Evolutionary conservation across 179 eudicot genomes (phyloP), one percentile per base, ranked within the genome.

Genomic region (Patellifolia procumbens): DNA sequence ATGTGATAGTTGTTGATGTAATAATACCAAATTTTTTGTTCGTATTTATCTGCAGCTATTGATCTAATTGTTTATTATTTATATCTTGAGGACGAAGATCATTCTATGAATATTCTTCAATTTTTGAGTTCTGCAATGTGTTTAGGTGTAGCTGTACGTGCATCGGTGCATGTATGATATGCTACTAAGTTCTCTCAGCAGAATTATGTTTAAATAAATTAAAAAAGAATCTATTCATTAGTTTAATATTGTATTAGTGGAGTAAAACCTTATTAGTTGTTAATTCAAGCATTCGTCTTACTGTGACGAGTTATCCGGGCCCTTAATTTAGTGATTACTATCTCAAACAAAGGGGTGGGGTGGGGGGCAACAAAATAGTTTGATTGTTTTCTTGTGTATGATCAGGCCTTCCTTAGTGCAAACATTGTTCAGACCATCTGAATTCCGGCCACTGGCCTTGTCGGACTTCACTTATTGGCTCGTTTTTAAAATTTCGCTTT

Each of bases 1-100:
- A 80, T 68, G 74, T 61, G 82, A 80, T 68, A 69, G 75, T 79
- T 59, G 70, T 10, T 28, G 31, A 72, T 53, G 78, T 56, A 67
- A 55, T 39, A 74, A 34, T 58, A 55, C 22, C 48, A 13, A 29
- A 71, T 39, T 7, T 58, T 52, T 79, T 45, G 68, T 67, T 22
- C 29, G 24, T 19, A 53, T 79, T 35, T 55, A 58, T 46, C 20
- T 66, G 60, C 7, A 28, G 5, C 71, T 77, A 32, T 32, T 77
- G 43, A 61, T 77, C 55, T 70, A 43, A 39, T 60, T 26, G n/a
- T 31, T 43, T 5, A 19, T 24, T 39, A 15, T 13, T 26, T 24
- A 22, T 48, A 6, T 70, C 20, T 15, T 34, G 43, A 26, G 72
- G 53, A 65, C 35, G 59, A 26, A 53, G 48, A n/a, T 68, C 1